A percentile compares a stretch with the other conserved stretches of the same genome.
These are phyloP conservation scores for Picochlorum sp. DNA, from an alignment of 139 green algal species.

Conservation along the genomic window DNA sequence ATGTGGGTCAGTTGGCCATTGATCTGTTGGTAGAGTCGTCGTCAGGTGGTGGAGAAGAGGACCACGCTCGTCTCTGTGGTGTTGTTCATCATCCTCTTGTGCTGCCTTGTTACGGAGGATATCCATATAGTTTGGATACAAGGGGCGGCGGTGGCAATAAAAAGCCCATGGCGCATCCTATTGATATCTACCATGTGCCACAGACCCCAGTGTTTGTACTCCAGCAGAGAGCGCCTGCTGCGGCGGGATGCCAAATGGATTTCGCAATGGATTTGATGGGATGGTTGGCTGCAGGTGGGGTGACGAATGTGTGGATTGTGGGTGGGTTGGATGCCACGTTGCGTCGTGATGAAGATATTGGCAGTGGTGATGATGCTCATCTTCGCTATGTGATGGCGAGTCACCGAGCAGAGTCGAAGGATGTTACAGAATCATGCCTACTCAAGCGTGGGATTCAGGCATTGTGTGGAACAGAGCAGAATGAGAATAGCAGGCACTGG, in stretches of 20 bases:
- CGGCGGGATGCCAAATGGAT: constrained; percentile 21
- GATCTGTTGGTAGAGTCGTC: constrained; percentile 52
- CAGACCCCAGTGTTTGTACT: constrained; percentile 35
- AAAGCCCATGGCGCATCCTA: neutral
- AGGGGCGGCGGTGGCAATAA: neutral
- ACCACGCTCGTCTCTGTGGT: constrained; percentile 12
- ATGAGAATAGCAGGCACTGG: constrained; percentile 4
- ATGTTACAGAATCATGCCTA: neutral
- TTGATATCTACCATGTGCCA: constrained; percentile 48
- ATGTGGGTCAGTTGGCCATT: constrained; percentile 70
- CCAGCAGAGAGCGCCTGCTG: constrained; percentile 58
- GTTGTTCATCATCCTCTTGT: constrained; percentile 41
- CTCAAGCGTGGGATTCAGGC: constrained; percentile 25
- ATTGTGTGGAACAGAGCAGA: constrained; percentile 4
- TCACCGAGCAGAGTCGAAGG: too few species aligned
- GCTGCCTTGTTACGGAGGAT: constrained; percentile 54
- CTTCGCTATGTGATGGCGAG: constrained; percentile 6
- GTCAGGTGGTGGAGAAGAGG: constrained; percentile 7
- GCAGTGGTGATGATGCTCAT: constrained; percentile 8
- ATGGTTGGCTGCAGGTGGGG: neutral
- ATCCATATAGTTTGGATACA: constrained; percentile 25
- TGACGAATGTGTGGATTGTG: constrained; percentile 41
- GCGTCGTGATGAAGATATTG: constrained; percentile 42
- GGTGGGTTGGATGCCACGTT: constrained; percentile 43
- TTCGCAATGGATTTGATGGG: neutral